These are phyloP conservation scores for Arctostaphylos glauca DNA, from an alignment of 148 eudicot genomes.

Conservation along the genomic window DNA sequence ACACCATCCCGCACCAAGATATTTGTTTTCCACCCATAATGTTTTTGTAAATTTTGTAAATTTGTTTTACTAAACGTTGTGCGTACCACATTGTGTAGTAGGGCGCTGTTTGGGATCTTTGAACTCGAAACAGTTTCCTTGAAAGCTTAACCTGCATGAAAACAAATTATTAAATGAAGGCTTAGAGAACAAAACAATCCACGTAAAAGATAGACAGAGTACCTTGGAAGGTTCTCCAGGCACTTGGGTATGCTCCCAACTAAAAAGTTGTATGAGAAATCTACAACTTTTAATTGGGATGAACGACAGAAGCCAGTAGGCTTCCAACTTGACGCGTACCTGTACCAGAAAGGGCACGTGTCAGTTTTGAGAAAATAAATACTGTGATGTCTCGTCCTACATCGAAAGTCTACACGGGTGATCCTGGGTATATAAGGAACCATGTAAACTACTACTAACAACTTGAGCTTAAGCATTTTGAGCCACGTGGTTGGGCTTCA, in stretches of 20 bases:
- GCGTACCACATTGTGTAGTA: slow-evolving; percentile 71
- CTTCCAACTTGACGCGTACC: slow-evolving; percentile 54
- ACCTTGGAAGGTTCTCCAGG: slow-evolving; percentile 81
- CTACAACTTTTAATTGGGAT: slow-evolving; percentile 69
- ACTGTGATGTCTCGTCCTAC: no score
- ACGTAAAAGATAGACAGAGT: slow-evolving; percentile 16
- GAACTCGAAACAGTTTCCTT: slow-evolving; percentile 79
- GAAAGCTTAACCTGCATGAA: slow-evolving; percentile 70
- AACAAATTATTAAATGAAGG: slow-evolving; percentile 8
- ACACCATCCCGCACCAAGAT: neutral
- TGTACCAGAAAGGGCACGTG: slow-evolving; percentile 26
- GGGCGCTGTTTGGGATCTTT: slow-evolving; percentile 69
- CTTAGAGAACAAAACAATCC: neutral
- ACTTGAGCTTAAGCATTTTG: no score
- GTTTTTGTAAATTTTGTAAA: neutral
- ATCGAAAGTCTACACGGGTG: no score
- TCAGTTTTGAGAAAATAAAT: neutral
- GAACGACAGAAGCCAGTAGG: slow-evolving; percentile 67
- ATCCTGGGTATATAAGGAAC: no score
- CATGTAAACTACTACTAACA: no score
- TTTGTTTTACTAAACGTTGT: neutral
- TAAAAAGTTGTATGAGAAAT: slow-evolving; percentile 77
- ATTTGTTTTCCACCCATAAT: neutral
- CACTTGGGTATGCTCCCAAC: slow-evolving; percentile 79
- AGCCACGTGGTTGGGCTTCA: no score